phyloP scores from a whole-genome alignment of 768 basidiomycete genomes.

The Leccinum subgranulosum region DNA sequence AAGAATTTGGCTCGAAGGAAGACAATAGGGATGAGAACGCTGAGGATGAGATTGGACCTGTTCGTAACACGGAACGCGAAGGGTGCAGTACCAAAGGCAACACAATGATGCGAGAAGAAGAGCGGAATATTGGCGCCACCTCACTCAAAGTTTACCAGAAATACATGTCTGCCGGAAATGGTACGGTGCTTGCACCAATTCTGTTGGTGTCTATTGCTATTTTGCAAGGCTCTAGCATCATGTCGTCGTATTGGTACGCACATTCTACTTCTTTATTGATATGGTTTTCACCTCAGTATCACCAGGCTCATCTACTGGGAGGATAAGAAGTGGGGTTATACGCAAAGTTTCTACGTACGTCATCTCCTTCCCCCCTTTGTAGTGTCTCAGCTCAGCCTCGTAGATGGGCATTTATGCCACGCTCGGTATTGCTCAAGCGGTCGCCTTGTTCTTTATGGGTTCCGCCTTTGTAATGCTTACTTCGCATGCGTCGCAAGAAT shows the following conservation, averaged over 20 bases:
- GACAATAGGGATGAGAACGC: conserved; percentile 32
- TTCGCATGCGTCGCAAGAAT: conserved; percentile 68
- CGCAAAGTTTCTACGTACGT: conserved; percentile 71
- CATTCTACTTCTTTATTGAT: neutral
- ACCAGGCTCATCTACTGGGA: conserved; percentile 74
- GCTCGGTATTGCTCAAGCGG: conserved; percentile 68
- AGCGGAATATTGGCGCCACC: neutral
- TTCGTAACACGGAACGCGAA: conserved; percentile 20
- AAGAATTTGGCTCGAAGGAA: conserved; percentile 46
- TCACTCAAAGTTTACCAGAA: conserved; percentile 32
- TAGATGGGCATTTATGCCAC: conserved; percentile 82
- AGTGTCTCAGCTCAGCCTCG: neutral
- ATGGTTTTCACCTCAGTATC: neutral
- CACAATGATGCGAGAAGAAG: neutral
- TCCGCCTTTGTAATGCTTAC: conserved; percentile 61
- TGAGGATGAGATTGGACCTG: conserved; percentile 27
- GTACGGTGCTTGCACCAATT: conserved; percentile 61
- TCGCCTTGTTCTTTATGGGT: conserved; percentile 68
- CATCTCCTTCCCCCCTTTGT: conserved; percentile 27
- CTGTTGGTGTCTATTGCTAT: conserved; percentile 58
- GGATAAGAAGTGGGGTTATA: conserved; percentile 48
- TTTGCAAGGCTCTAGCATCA: conserved; percentile 65
- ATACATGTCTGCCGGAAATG: conserved; percentile 72
- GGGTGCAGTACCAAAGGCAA: neutral
- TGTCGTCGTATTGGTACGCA: conserved; percentile 72